Base-by-base conservation (phyloP, 805 yeast genomes). In the Pichia paraexigua region DNA sequence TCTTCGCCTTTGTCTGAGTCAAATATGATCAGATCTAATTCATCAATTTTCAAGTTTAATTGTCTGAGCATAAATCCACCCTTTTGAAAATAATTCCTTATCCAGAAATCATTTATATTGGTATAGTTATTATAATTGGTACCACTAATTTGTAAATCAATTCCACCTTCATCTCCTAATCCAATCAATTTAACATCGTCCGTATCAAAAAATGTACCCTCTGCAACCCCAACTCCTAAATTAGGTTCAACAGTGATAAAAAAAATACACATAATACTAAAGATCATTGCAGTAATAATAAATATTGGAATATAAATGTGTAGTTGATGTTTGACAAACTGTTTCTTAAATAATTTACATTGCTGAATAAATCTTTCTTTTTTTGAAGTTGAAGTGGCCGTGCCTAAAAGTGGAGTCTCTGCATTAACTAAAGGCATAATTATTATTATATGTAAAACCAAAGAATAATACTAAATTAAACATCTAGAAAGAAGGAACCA, bases 81-180 rank as follows among this genome's bases (percentile, higher is more conserved):
- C 1, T 60, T 32, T 45, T 62, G 59, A 50, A 72, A 65, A 51
- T 69, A 52, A 0, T 40, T 25, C 30, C 60, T 55, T 5, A 60
- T 63, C 41, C 61, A 56, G 1, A 52, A 18, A 50, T 62, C 64
- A 0, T 66, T 64, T 32, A 72, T 67, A 2, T 53, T 43, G 15
- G 65, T 56, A 53, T 63, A 72, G 42, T 71, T 62, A 45, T 70
- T 67, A 5, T 51, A 37, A 43, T 60, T 59, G 1, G 60, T 48
- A 12, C 73, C 75, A 18, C 59, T 55, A 2, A 71, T 62, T 41
- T 61, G 57, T 11, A 73, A 50, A 24, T 64, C 54, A 8, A 72
- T 57, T 1, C 70, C 64, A 1, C 72, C 72, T 5, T 59, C 56
- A 13, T 67, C 62, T 1, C 58, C 58, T 13, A 72, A 49, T 4